These are phyloP conservation scores for Aspergillus heteromorphus DNA, from an alignment of 495 filamentous ascomycete genomes.

Conservation along the genomic window DNA sequence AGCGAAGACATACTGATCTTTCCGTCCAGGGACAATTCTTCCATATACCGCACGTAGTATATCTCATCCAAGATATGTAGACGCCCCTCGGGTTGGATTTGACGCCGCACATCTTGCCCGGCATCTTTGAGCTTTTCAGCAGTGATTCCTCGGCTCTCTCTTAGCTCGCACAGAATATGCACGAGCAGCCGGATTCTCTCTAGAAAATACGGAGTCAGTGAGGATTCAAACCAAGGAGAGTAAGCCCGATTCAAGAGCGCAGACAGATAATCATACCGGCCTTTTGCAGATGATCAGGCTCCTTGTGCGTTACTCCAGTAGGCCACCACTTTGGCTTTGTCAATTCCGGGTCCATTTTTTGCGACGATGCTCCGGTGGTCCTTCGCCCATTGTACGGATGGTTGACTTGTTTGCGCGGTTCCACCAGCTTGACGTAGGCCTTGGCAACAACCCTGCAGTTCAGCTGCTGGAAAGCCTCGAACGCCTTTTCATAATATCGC, in stretches of 20 bases:
- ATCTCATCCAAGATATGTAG: conserved; percentile 55
- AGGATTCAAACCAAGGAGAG: neutral
- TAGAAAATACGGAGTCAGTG: conserved; percentile 21
- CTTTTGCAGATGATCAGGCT: conserved; percentile 77
- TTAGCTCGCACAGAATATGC: conserved; percentile 54
- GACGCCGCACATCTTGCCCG: conserved; percentile 36
- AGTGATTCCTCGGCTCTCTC: conserved; percentile 36
- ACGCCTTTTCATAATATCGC: conserved; percentile 57
- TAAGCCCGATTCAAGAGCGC: neutral
- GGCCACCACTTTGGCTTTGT: conserved; percentile 79
- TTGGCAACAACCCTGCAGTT: conserved; percentile 68
- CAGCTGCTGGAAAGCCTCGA: conserved; percentile 63
- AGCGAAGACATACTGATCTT: conserved; percentile 51
- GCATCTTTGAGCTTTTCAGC: conserved; percentile 41
- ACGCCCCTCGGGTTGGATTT: conserved; percentile 30
- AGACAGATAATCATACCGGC: conserved; percentile 44
- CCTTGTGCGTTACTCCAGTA: conserved; percentile 56
- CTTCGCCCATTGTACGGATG: conserved; percentile 68
- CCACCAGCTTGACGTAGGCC: conserved; percentile 67
- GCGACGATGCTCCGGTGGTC: conserved; percentile 32
- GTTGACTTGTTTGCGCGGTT: conserved; percentile 71
- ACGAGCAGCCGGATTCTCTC: conserved; percentile 57
- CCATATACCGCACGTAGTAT: conserved; percentile 58
- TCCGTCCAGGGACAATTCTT: conserved; percentile 55
- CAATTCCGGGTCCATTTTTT: conserved; percentile 35